Base-by-base conservation (phyloP, 2,329 filamentous ascomycete species). In the Apiospora rasikravindrae region DNA sequence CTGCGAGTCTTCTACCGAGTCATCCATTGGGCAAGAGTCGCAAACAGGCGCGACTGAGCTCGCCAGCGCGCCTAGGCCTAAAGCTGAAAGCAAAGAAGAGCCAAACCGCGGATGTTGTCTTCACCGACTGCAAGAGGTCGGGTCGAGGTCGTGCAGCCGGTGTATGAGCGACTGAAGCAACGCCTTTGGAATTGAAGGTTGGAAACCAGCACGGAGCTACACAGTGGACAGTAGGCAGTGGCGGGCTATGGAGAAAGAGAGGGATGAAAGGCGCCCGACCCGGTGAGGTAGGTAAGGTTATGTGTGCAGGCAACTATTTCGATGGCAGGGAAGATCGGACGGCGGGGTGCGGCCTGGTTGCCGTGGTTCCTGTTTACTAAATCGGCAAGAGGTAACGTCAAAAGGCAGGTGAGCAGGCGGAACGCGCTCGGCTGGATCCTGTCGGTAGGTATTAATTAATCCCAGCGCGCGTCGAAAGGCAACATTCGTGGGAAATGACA, bases 1-100 rank as follows among this genome's bases (percentile, higher is more conserved):
- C 68, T 69, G 68, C 68, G 68, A 69, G 26, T 69, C 68, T 40
- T 69, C 68, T 16, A 40, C 49, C 14, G 68, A 24, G 47, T 69
- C 68, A 26, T 69, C 68, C 68, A 69, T 69, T 57, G 68, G 68
- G n/a, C 57, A n/a, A 11, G 33, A 40, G 57, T 64, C 57, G 57
- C 57, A 64, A 64, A 64, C 57, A 40, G 57, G 29, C 57, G 57
- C 57, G 33, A 64, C 33, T 40, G 57, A 40, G 57, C 57, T 40
- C 57, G 22, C 33, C 33, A 64, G 57, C 33, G 29, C 57, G 57
- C 57, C 57, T 64, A 40, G 33, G 57, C 57, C 57, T 64, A 37
- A 19, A 3, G 57, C 33, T 40, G 57, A 19, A 40, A n/a, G 57
- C 57, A 64, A 40, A n/a, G 33, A 64, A 40, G 57, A 64, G 57